phyloP scores from a whole-genome alignment of 2,329 filamentous ascomycete genomes.

The Aureobasidium sp. region DNA sequence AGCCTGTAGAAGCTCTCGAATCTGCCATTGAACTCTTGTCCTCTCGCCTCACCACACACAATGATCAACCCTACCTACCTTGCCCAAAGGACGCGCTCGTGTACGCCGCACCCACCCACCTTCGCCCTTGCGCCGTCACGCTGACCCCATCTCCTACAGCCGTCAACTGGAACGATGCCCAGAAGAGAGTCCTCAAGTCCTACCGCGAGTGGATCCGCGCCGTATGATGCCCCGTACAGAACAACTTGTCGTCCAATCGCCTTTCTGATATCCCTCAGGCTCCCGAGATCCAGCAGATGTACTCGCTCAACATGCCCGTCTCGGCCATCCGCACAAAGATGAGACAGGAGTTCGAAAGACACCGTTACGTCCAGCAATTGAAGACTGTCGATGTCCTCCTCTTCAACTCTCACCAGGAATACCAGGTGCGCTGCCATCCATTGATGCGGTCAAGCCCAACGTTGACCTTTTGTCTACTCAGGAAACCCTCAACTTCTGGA shows the following conservation, averaged over 20 bases:
- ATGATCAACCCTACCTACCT: constrained; percentile 89
- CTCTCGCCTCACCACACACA: constrained; percentile 24
- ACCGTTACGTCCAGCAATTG: constrained; percentile 88
- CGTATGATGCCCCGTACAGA: constrained; percentile 54
- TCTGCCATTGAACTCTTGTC: background rate
- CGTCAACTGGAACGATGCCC: constrained; percentile 82
- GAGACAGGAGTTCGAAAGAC: constrained; percentile 91
- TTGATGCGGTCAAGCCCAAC: background rate
- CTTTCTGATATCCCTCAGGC: constrained; percentile 51
- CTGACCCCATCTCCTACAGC: constrained; percentile 48
- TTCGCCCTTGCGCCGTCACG: constrained; percentile 15
- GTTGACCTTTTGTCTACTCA: constrained; percentile 32
- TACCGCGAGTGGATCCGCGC: constrained; percentile 96
- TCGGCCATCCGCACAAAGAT: constrained; percentile 86
- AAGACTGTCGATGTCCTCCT: constrained; percentile 82
- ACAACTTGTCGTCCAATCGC: background rate
- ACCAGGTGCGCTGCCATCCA: constrained; percentile 60
- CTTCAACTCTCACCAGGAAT: constrained; percentile 87
- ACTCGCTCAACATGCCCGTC: constrained; percentile 83
- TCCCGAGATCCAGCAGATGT: constrained; percentile 95
- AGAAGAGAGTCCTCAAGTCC: constrained; percentile 74
- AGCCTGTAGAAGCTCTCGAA: background rate
- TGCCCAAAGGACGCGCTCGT: constrained; percentile 51
- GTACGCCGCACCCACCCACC: constrained; percentile 29
- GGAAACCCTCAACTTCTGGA: constrained; percentile 99